Evolutionary conservation across 2,329 filamentous ascomycete genomes (phyloP).

Genomic region (Cyphellophora attinorum): DNA sequence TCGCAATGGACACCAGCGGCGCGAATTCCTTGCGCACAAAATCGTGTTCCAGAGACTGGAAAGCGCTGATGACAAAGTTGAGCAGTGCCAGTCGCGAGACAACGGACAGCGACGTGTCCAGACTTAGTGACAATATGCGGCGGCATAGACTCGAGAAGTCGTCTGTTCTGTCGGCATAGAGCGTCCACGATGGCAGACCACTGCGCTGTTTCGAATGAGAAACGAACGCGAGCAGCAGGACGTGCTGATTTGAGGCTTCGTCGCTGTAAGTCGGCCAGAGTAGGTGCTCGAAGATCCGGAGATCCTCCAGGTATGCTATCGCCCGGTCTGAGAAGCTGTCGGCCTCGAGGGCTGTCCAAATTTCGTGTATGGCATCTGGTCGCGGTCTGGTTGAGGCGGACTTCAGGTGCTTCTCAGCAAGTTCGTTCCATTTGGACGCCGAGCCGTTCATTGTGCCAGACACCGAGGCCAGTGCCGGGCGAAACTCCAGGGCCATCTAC

Average conservation of each 20-base stretch:
- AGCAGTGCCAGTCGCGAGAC: conserved; percentile 72
- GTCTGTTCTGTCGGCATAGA: conserved; percentile 66
- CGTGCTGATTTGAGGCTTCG: conserved; percentile 82
- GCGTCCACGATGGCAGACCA: conserved; percentile 72
- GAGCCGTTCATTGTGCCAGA: conserved; percentile 10
- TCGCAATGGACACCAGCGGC: conserved; percentile 83
- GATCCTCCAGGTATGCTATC: conserved; percentile 73
- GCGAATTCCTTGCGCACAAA: conserved; percentile 94
- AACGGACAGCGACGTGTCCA: conserved; percentile 58
- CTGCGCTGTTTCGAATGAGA: conserved; percentile 83
- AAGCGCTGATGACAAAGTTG: conserved; percentile 80
- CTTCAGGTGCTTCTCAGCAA: conserved; percentile 72
- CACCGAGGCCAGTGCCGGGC: conserved; percentile 50
- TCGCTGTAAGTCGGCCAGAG: conserved; percentile 90
- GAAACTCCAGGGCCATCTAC: conserved; percentile 26
- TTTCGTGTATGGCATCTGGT: conserved; percentile 65
- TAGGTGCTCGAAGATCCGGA: conserved; percentile 88
- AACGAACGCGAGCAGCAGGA: conserved; percentile 76
- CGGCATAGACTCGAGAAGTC: conserved; percentile 87
- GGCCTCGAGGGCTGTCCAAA: conserved; percentile 82
- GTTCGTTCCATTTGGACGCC: conserved; percentile 45
- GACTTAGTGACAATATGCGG: conserved; percentile 75
- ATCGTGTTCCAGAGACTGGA: conserved; percentile 82
- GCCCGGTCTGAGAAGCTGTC: conserved; percentile 69
- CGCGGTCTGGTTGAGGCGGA: conserved; percentile 17